Evolutionary conservation across 2,329 filamentous ascomycete species (phyloP).

Genomic region (Trichoderma aggressivum): DNA sequence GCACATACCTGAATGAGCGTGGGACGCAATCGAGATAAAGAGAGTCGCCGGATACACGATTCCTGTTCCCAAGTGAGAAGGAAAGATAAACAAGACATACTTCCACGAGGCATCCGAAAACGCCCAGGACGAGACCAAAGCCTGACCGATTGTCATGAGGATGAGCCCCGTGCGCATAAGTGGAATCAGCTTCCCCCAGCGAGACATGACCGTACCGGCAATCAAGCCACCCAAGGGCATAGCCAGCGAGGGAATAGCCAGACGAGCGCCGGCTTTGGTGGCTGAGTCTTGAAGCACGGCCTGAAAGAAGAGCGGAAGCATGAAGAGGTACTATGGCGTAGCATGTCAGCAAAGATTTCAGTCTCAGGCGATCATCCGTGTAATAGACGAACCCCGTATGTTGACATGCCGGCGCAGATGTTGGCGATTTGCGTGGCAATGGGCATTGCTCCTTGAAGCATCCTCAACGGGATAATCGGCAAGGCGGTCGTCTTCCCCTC

Average conservation of each 20-base stretch:
- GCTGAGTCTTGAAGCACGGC: conserved; percentile 62
- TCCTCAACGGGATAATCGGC: conserved; percentile 53
- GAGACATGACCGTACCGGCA: conserved; percentile 57
- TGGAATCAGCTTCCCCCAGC: conserved; percentile 49
- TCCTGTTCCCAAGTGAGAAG: conserved; percentile 57
- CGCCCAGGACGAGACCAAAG: conserved; percentile 46
- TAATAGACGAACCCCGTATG: conserved; percentile 53
- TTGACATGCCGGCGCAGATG: conserved; percentile 57
- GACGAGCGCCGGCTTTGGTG: conserved; percentile 60
- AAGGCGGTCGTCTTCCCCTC: conserved; percentile 50
- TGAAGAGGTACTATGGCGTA: conserved; percentile 57
- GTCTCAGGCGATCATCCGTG: not conserved
- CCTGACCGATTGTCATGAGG: conserved; percentile 53
- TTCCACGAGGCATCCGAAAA: conserved; percentile 51
- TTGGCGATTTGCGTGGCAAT: conserved; percentile 57
- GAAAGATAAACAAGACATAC: conserved; percentile 55
- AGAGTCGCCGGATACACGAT: conserved; percentile 57
- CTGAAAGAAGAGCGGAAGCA: conserved; percentile 68
- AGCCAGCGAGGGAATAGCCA: conserved; percentile 61
- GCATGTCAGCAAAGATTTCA: conserved; percentile 13
- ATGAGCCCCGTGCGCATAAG: conserved; percentile 50
- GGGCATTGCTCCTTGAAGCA: conserved; percentile 54
- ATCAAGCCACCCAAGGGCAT: conserved; percentile 55
- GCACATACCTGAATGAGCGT: conserved; percentile 56
- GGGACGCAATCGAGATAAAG: conserved; percentile 61